A percentile compares a stretch with the other conserved stretches of the same genome.
phyloP scores from a whole-genome alignment of 2,329 filamentous ascomycete species.

The Ophiocordyceps robertsii region DNA sequence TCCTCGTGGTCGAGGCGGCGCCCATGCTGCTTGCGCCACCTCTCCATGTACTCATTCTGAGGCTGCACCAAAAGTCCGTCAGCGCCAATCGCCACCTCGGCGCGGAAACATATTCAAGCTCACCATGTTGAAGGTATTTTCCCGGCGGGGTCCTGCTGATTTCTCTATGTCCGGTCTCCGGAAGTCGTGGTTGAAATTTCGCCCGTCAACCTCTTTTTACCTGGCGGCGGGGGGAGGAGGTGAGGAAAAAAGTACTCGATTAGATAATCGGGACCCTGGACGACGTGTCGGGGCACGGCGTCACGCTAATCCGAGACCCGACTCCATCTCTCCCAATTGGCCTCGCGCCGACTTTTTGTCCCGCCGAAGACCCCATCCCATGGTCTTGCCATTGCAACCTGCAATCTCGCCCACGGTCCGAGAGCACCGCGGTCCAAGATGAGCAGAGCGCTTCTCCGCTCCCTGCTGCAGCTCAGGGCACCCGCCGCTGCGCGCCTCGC shows the following conservation, averaged over 20 bases:
- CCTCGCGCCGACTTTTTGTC: background rate
- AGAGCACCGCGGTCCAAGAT: constrained; percentile 21
- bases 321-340: background rate
- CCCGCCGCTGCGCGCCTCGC: constrained; percentile 14
- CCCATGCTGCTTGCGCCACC: constrained; percentile 46
- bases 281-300: constrained; percentile 9
- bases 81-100: background rate
- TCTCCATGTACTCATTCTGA: constrained; percentile 71
- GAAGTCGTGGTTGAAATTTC: background rate
- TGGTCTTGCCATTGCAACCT: constrained; percentile 6
- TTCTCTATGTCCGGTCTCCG: background rate
- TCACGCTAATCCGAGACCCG: constrained; percentile 18
- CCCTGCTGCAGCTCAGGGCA: constrained; percentile 45
- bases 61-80: constrained; percentile 33
- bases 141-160: background rate
- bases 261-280: background rate
- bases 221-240: background rate
- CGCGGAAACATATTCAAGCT: constrained; percentile 1
- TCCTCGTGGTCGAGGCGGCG: constrained; percentile 68
- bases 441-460: constrained; percentile 50
- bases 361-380: background rate
- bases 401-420: constrained; percentile 10
- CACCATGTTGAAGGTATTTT: constrained; percentile 18
- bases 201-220: background rate
- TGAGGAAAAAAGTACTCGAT: constrained; percentile 1